Evolutionary conservation across 2,329 filamentous ascomycete genomes (phyloP).

Genomic region (Aspergillus sp.): DNA sequence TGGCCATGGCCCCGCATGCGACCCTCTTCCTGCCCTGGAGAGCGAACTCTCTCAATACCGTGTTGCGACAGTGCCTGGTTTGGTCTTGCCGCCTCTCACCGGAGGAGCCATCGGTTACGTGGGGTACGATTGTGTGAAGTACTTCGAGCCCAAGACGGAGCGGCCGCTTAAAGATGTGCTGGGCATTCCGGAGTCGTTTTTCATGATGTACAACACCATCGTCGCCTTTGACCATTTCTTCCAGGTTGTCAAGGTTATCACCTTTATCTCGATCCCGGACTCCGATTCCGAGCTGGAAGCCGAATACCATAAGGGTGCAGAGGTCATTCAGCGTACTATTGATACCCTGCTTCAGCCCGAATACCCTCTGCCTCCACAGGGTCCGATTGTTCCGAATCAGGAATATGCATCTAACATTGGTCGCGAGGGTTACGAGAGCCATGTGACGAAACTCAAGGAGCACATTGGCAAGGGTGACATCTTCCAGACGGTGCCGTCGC

Average conservation of each 20-base stretch:
- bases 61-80: constrained; percentile 73
- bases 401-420: constrained; percentile 91
- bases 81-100: constrained; percentile 76
- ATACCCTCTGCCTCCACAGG: constrained; percentile 69
- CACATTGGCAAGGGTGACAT: constrained; percentile 91
- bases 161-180: constrained; percentile 82
- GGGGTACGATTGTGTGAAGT: constrained; percentile 93
- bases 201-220: constrained; percentile 95
- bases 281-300: constrained; percentile 53
- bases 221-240: constrained; percentile 93
- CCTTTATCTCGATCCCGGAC: constrained; percentile 68
- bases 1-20: constrained; percentile 73
- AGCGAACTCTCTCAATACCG: constrained; percentile 70
- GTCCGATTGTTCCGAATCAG: constrained; percentile 63
- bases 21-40: constrained; percentile 78
- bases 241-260: constrained; percentile 87
- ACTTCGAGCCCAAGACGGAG: constrained; percentile 96
- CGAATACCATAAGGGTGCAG: constrained; percentile 63
- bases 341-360: constrained; percentile 66
- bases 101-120: constrained; percentile 95
- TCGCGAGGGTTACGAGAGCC: constrained; percentile 77
- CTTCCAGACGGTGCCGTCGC: constrained; percentile 93
- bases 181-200: constrained; percentile 83
- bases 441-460: constrained; percentile 77
- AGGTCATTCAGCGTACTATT: constrained; percentile 60